These are phyloP conservation scores for Penicillium paneum DNA, from an alignment of 2,329 filamentous ascomycete species.

Conservation along the genomic window DNA sequence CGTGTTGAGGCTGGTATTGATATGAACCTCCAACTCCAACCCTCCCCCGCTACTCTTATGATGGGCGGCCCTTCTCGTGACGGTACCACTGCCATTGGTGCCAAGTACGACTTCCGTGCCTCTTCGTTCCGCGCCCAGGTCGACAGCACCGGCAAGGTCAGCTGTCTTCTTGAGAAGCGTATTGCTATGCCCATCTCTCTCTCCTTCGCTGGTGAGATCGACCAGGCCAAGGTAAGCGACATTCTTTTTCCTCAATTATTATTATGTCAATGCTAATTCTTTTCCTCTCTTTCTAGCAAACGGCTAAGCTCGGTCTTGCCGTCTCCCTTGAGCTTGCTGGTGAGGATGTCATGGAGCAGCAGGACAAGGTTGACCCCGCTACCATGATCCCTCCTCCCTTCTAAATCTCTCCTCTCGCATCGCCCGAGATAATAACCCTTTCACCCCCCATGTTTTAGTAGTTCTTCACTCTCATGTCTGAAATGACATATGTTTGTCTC, in stretches of 20 bases:
- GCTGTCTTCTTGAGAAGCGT: conserved; percentile 90
- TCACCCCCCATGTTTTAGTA: conserved; percentile 44
- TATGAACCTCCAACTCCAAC: conserved; percentile 79
- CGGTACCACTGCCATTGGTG: conserved; percentile 84
- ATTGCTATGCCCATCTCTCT: conserved; percentile 88
- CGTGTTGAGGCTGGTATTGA: conserved; percentile 96
- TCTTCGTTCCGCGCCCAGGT: conserved; percentile 94
- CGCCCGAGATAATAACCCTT: conserved; percentile 29
- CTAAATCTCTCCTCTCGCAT: conserved; percentile 33
- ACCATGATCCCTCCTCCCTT: conserved; percentile 50
- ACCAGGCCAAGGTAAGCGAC: conserved; percentile 81
- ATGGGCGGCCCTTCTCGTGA: conserved; percentile 81
- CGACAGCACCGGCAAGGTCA: conserved; percentile 90
- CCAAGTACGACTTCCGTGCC: conserved; percentile 97
- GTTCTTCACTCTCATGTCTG: conserved; percentile 39
- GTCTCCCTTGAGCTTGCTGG: conserved; percentile 84
- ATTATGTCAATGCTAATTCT: conserved; percentile 8
- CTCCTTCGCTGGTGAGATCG: conserved; percentile 94
- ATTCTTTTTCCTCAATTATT: neutral
- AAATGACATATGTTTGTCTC: conserved; percentile 33
- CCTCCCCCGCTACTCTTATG: conserved; percentile 61
- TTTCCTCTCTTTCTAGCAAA: conserved; percentile 60
- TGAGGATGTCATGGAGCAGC: conserved; percentile 84
- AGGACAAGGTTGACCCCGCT: conserved; percentile 54
- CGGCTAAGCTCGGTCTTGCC: conserved; percentile 89